Base-by-base conservation (phyloP, 2,329 filamentous ascomycete species). In the Colletotrichum tamarilloi region DNA sequence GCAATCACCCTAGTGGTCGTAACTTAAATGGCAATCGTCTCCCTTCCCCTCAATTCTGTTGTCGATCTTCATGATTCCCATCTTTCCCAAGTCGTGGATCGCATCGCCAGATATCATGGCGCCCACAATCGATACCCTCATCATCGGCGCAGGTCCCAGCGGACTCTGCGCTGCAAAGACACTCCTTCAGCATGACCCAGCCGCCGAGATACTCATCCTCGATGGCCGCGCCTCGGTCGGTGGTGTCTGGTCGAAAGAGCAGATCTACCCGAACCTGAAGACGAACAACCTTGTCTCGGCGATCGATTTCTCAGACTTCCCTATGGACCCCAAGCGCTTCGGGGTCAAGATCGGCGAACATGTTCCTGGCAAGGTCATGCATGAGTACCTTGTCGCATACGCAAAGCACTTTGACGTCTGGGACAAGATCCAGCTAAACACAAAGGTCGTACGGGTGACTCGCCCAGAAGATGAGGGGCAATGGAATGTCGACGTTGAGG, bases 341-440 rank as follows among this genome's bases (percentile, higher is more conserved):
- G 83, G 72, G 0, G 7, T 74, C 1, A 57, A 59, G 5, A 38
- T 56, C 42, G 22, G 46, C n/a, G 30, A 74, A 80, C 90, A 93
- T 78, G 89, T 93, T 62, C 87, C 90, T 0, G 91, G 89, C 0
- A 75, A 82, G 0, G 86, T 87, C 1, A 80, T 92, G 65, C 86
- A 91, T 76, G 77, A 81, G 2, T 93, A 93, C 78, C 80, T 93
- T 8, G 83, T 84, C 38, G 84, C 87, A 4, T 92, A 88, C 75
- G 87, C 87, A 1, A 81, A 88, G 72, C 81, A 88, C 26, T 90
- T 88, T 74, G 85, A 83, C 6, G 80, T 94, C 2, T 81, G 77
- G 30, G 76, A 83, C 3, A 81, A 82, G 57, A 86, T 90, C 22
- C 85, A 85, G 6, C 84, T 91, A 52, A 81, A 87, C 28, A 88